Evolutionary conservation across 352 stramenopile genomes (phyloP).

Genomic region (Globisporangium abappressorium): DNA sequence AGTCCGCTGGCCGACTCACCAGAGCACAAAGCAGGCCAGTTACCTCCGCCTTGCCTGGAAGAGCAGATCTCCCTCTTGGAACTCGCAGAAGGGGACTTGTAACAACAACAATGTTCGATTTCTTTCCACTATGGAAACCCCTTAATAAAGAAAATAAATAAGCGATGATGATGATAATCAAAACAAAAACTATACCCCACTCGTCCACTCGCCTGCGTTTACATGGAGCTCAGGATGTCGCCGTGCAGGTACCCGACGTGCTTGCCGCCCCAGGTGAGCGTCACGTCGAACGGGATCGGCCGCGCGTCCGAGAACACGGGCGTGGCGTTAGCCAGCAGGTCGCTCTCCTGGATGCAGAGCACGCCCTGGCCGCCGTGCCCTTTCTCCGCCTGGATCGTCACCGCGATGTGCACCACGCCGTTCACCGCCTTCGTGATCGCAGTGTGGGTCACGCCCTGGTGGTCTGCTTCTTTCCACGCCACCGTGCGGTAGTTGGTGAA

Average conservation of each 20-base stretch:
- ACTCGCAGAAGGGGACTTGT: constrained; percentile 28
- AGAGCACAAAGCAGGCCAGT: constrained; percentile 5
- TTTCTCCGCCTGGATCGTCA: constrained; percentile 45
- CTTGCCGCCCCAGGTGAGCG: constrained; percentile 52
- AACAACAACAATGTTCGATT: background rate
- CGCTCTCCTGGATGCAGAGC: constrained; percentile 43
- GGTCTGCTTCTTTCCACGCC: constrained; percentile 36
- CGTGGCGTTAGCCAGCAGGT: constrained; percentile 25
- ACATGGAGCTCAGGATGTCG: constrained; percentile 34
- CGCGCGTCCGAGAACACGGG: constrained; percentile 29
- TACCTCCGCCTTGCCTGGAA: constrained; percentile 12
- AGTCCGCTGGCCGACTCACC: constrained; percentile 14
- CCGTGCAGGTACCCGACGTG: constrained; percentile 54
- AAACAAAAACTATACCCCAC: constrained; percentile 6
- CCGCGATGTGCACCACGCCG: constrained; percentile 42
- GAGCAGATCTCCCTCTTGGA: constrained; percentile 51
- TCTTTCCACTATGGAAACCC: background rate
- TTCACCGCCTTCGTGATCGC: constrained; percentile 47
- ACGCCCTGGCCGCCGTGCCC: constrained; percentile 38
- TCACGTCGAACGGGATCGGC: constrained; percentile 45
- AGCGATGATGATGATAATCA: background rate
- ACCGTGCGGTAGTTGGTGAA: constrained; percentile 48
- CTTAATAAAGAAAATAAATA: constrained; percentile 17
- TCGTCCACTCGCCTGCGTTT: constrained; percentile 46
- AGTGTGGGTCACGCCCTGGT: constrained; percentile 36